A percentile compares a stretch with the other conserved stretches of the same genome.
Conservation (phyloP, 306 rosid species). For the Leucaena leucocephala region DNA sequence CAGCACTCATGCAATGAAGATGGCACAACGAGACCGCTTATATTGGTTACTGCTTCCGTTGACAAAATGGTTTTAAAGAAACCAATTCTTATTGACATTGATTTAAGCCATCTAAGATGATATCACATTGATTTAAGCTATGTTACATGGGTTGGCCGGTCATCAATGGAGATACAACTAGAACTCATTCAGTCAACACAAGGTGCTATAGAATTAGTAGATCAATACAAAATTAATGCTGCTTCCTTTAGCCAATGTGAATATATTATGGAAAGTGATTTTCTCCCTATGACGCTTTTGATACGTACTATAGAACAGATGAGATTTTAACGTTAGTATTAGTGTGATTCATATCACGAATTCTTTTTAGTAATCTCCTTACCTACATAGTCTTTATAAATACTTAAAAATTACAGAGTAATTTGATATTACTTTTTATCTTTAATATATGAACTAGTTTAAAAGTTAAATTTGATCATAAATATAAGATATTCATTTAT, state of each 20-base stretch:
- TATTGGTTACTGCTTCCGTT: constrained; percentile 85
- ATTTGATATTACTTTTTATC: not conserved
- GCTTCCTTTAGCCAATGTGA: not conserved
- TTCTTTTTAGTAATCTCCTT: not conserved
- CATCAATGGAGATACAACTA: constrained; percentile 84
- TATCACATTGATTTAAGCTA: too few species aligned
- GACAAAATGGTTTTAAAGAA: constrained; percentile 77
- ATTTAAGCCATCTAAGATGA: too few species aligned
- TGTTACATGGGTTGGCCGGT: constrained; percentile 89
- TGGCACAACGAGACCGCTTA: constrained; percentile 63
- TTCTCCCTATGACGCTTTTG: not conserved
- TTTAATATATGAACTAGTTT: too few species aligned
- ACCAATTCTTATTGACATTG: constrained; percentile 60
- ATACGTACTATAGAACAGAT: not conserved
- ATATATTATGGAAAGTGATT: constrained; percentile 4
- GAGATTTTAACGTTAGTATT: not conserved
- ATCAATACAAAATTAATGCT: not conserved
- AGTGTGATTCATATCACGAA: not conserved
- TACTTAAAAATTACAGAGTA: not conserved
- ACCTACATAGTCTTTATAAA: not conserved
- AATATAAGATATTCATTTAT: too few species aligned
- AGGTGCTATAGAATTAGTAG: constrained; percentile 39
- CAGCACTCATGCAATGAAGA: constrained; percentile 74
- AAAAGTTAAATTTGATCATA: too few species aligned
- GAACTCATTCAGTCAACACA: constrained; percentile 56